Conservation (phyloP, 2,329 filamentous ascomycete genomes). For the Microsporum audouinii region DNA sequence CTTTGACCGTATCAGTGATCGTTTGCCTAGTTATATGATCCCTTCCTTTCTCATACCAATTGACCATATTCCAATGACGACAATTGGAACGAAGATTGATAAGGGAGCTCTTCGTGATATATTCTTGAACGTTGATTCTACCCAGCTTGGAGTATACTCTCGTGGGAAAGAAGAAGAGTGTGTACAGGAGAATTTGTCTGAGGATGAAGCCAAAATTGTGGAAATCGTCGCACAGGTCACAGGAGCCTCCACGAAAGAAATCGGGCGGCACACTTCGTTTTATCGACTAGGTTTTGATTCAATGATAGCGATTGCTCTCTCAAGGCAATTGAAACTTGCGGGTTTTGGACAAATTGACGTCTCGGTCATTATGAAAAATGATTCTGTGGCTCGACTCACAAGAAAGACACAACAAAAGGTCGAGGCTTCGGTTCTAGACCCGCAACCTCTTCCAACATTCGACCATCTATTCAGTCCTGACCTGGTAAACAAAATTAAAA, state of each 20-base stretch:
- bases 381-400: constrained; percentile 51
- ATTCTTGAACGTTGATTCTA: constrained; percentile 38
- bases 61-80: constrained; percentile 55
- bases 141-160: constrained; percentile 36
- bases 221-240: constrained; percentile 44
- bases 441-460: not conserved
- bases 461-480: constrained; percentile 16
- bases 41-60: constrained; percentile 64
- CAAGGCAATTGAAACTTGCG: constrained; percentile 43
- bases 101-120: constrained; percentile 40
- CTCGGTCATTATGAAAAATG: constrained; percentile 56
- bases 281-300: constrained; percentile 73
- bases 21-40: constrained; percentile 65
- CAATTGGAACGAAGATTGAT: constrained; percentile 61
- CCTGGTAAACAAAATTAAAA: constrained; percentile 23
- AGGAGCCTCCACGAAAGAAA: constrained; percentile 32
- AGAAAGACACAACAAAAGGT: not conserved
- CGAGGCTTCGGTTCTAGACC: not conserved
- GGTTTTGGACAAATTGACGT: constrained; percentile 47
- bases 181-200: constrained; percentile 37
- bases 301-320: constrained; percentile 63
- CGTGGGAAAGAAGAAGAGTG: constrained; percentile 20
- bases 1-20: constrained; percentile 43
- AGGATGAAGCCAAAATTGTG: constrained; percentile 47
- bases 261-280: constrained; percentile 60